Conservation (phyloP, 345 rosid species). For the Populus alba region DNA sequence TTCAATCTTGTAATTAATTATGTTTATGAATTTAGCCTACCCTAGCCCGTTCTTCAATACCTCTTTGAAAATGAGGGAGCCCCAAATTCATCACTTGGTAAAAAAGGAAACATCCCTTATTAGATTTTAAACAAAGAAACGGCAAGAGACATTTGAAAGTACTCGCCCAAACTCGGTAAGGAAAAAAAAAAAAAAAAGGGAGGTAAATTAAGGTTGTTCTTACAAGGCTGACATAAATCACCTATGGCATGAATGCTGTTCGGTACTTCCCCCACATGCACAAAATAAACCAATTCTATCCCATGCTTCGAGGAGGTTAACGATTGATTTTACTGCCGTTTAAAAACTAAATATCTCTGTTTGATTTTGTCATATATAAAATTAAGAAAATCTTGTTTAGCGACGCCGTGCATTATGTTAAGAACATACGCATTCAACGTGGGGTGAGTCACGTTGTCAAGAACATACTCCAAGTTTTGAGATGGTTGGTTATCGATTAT, state of each 20-base stretch:
- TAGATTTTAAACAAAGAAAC: background rate
- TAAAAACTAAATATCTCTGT: too few species aligned
- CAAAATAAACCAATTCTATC: background rate
- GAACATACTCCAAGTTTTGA: too few species aligned
- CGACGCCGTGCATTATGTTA: too few species aligned
- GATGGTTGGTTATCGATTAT: too few species aligned
- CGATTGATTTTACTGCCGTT: background rate
- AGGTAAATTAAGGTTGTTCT: background rate
- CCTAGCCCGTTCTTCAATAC: background rate
- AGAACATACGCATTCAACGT: too few species aligned
- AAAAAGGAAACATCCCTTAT: background rate
- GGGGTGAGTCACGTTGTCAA: too few species aligned
- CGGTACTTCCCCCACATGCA: background rate
- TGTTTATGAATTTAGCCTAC: background rate
- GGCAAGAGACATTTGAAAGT: background rate
- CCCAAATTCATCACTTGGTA: background rate
- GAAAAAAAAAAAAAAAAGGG: background rate
- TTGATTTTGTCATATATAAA: too few species aligned
- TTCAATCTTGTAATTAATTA: constrained; percentile 7
- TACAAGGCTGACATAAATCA: background rate
- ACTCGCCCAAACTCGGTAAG: background rate
- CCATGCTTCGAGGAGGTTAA: background rate
- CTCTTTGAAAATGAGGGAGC: background rate
- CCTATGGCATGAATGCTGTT: background rate
- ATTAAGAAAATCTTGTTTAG: too few species aligned